These are phyloP conservation scores for Elsinoe perseae DNA, from an alignment of 2,329 filamentous ascomycete species.

Conservation along the genomic window DNA sequence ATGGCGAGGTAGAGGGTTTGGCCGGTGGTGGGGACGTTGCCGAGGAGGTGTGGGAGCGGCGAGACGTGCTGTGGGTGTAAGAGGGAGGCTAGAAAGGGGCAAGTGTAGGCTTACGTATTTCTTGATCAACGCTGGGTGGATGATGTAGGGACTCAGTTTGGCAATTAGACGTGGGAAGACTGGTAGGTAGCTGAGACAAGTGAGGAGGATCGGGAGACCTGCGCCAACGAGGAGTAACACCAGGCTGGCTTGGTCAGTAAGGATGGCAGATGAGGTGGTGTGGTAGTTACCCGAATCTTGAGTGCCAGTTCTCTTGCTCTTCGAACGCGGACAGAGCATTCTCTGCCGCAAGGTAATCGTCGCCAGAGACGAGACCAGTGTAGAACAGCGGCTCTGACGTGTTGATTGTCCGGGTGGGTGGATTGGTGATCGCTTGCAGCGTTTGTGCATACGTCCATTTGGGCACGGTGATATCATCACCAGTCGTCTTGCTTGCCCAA, in stretches of 20 bases:
- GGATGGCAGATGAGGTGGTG: not conserved
- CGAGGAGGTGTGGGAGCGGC: not conserved
- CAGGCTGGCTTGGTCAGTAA: slow-evolving; percentile 19
- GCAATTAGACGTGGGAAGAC: not conserved
- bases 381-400: slow-evolving; percentile 21
- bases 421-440: slow-evolving; percentile 22
- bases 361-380: slow-evolving; percentile 27
- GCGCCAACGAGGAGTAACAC: slow-evolving; percentile 21
- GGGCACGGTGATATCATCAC: slow-evolving; percentile 20
- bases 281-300: slow-evolving; percentile 27
- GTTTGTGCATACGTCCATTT: slow-evolving; percentile 25
- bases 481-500: slow-evolving; percentile 24
- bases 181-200: slow-evolving; percentile 18
- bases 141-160: slow-evolving; percentile 15
- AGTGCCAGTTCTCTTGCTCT: slow-evolving; percentile 26
- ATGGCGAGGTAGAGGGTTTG: slow-evolving; percentile 26
- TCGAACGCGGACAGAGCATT: slow-evolving; percentile 27
- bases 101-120: not conserved
- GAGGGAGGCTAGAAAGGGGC: not conserved
- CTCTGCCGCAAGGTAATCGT: slow-evolving; percentile 25
- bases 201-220: slow-evolving; percentile 20
- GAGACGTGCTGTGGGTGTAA: not conserved
- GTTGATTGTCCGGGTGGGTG: slow-evolving; percentile 20
- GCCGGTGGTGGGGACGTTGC: slow-evolving; percentile 14
- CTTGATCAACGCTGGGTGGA: slow-evolving; percentile 7